Evolutionary conservation across 495 filamentous ascomycete species (phyloP).

Genomic region (Rusavskia elegans): DNA sequence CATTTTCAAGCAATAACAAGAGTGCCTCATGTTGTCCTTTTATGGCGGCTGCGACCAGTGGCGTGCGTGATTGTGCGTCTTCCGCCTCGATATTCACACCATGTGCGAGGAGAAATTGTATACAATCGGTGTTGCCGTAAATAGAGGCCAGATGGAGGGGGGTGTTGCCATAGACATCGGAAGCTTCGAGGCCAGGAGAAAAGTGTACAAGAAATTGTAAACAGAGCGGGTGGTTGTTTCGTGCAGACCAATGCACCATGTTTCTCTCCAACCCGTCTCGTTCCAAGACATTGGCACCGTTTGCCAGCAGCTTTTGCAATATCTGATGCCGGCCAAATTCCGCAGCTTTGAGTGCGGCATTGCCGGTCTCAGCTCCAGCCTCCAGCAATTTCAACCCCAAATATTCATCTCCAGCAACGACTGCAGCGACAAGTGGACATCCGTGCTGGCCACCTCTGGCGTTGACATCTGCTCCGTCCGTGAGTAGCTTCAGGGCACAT

Average conservation of each 20-base stretch:
- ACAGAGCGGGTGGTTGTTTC: background rate
- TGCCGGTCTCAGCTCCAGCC: too few species aligned
- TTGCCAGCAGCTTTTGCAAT: too few species aligned
- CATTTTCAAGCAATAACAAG: background rate
- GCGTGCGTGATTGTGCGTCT: slow-evolving; percentile 15
- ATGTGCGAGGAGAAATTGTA: background rate
- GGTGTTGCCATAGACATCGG: background rate
- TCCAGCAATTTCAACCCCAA: background rate
- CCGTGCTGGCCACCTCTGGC: background rate
- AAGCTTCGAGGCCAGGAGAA: background rate
- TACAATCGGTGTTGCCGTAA: background rate
- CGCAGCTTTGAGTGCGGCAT: too few species aligned
- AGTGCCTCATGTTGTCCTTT: background rate
- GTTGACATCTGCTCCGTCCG: background rate
- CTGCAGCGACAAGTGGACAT: background rate
- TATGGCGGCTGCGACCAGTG: background rate
- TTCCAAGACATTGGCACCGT: too few species aligned
- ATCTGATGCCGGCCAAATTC: too few species aligned
- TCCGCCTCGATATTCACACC: slow-evolving; percentile 5
- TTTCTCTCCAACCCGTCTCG: too few species aligned
- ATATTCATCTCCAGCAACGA: background rate
- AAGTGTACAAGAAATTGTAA: background rate
- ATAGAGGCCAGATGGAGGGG: slow-evolving; percentile 1
- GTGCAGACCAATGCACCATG: background rate
- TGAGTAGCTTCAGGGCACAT: background rate